Base-by-base conservation (phyloP, 2,329 filamentous ascomycete species). In the Ampelomyces quisqualis region DNA sequence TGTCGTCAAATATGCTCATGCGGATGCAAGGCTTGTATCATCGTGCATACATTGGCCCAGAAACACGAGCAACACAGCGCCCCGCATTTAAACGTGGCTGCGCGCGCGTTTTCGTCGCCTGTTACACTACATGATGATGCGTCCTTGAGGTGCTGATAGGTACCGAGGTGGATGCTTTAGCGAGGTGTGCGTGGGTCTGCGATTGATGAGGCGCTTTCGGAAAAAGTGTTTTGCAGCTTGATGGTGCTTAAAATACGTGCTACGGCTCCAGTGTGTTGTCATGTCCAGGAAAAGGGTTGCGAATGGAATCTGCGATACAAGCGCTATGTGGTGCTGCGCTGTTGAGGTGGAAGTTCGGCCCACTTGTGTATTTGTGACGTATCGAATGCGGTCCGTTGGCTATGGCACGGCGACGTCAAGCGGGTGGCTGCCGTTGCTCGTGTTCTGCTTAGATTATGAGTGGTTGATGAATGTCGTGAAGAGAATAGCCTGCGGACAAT, bases 91-190 rank as follows among this genome's bases (percentile, higher is more conserved):
- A 20, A 23, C 19, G 27, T 30, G 26, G 10, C 19, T 18, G 36
- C 14, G 17, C 13, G 21, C 7, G 32, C 14, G 10, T 51, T 46
- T 34, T 45, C 41, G 48, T 44, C 41, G 33, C 11, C 14, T 35
- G 40, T 44, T 42, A 31, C 40, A 50, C 47, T 8, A 21, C 43
- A 39, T n/a, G 34, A 37, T 34, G 22, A 9, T n/a, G n/a, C n/a
- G 34, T 7, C 17, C 10, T 33, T 23, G 23, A 35, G 18, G 26
- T 40, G 13, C 32, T 15, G 27, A 38, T 21, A 34, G 38, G 34
- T 23, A 28, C 18, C 18, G 21, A 18, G 13, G 11, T 33, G 34
- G 24, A 14, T 24, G 30, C 22, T 22, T 40, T 32, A 23, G 30
- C 19, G 21, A 28, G n/a, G 13, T 19, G 32, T 27, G 28, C 13